These are phyloP conservation scores for Lipomyces kockii DNA, from an alignment of 805 yeast genomes.

Conservation along the genomic window DNA sequence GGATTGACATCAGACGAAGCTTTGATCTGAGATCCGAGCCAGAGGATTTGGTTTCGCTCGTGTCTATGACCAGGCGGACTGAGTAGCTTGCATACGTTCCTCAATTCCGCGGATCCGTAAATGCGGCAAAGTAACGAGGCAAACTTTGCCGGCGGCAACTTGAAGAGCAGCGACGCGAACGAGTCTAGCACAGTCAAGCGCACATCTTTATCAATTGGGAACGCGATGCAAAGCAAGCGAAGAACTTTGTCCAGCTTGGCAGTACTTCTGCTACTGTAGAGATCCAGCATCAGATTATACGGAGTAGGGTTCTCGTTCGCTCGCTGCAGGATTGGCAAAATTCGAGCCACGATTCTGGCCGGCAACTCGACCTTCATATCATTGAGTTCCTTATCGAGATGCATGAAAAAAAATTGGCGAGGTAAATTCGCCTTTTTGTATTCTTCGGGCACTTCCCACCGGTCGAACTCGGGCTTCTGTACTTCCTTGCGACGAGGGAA, in stretches of 20 bases:
- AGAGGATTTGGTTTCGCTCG: constrained; percentile 17
- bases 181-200: constrained; percentile 14
- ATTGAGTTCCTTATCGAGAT: constrained; percentile 11
- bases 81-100: constrained; percentile 14
- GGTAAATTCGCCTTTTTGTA: constrained; percentile 18
- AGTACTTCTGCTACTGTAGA: background rate
- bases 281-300: constrained; percentile 19
- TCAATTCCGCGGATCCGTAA: constrained; percentile 3
- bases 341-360: constrained; percentile 2
- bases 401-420: constrained; percentile 14
- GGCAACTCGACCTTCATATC: constrained; percentile 3
- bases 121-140: constrained; percentile 4
- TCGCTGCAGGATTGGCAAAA: constrained; percentile 23
- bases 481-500: background rate
- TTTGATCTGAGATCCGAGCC: constrained; percentile 17
- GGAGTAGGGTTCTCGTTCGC: constrained; percentile 22
- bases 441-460: constrained; percentile 2
- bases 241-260: background rate
- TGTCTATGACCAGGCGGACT: constrained; percentile 9
- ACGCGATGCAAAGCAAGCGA: constrained; percentile 12
- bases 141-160: background rate
- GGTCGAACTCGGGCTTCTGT: background rate
- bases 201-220: background rate
- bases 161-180: constrained; percentile 5
- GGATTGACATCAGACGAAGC: constrained; percentile 7